Conservation (phyloP, 345 rosid genomes). For the Lepidium sativum region DNA sequence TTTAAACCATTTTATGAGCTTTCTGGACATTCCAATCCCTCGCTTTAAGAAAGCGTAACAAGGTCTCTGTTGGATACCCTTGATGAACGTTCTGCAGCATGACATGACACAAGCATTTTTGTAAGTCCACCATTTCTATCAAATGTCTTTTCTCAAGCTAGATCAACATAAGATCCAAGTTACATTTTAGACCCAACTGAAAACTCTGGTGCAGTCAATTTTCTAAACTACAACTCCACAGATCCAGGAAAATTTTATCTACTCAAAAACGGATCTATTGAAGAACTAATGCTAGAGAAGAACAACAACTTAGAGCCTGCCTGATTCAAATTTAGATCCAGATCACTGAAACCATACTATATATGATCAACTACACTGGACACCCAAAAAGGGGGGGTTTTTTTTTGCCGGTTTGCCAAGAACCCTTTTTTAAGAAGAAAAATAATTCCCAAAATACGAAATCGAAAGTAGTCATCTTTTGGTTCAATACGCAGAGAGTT, state of each 20-base stretch:
- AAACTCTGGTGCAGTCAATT: background rate
- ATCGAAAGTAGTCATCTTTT: background rate
- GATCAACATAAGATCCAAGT: background rate
- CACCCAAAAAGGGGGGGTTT: background rate
- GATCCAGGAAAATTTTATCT: background rate
- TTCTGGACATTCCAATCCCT: constrained; percentile 81
- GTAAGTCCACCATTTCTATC: background rate
- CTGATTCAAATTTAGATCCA: constrained; percentile 6
- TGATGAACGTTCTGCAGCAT: constrained; percentile 82
- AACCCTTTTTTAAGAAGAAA: background rate
- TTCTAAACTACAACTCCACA: background rate
- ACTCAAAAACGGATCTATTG: background rate
- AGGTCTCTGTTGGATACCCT: constrained; percentile 61
- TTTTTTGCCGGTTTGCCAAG: background rate
- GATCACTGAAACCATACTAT: background rate
- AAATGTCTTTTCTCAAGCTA: background rate
- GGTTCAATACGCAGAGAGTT: background rate
- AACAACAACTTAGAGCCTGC: background rate
- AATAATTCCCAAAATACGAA: background rate
- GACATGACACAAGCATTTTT: background rate
- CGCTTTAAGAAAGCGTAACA: constrained; percentile 81
- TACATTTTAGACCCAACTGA: background rate
- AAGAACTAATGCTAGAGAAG: background rate
- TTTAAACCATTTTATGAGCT: constrained; percentile 79
- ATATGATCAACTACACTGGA: constrained; percentile 6